These are phyloP conservation scores for Umbellularia californica DNA, from an alignment of 164 flowering plant genomes.

Conservation along the genomic window DNA sequence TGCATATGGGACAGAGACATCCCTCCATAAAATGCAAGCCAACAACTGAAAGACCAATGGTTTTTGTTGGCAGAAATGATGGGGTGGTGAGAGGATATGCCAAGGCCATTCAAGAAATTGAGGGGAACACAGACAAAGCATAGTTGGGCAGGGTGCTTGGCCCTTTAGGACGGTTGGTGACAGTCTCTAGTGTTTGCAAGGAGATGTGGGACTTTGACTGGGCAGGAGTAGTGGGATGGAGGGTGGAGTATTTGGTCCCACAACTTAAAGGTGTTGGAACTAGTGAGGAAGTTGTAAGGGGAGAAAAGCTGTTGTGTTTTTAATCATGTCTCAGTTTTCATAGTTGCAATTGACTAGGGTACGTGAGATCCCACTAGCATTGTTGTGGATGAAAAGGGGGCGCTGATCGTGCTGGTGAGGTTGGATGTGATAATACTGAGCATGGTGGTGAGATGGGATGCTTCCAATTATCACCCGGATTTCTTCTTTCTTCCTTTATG, in stretches of 20 bases:
- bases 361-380: conserved; percentile 7
- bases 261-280: neutral
- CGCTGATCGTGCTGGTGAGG: neutral
- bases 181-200: too few species aligned
- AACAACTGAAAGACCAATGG: neutral
- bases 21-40: neutral
- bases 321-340: neutral
- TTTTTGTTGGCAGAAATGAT: neutral
- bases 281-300: neutral
- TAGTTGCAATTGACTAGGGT: neutral
- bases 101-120: neutral
- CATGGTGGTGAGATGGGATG: neutral
- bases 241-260: neutral
- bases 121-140: neutral
- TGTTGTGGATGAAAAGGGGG: neutral
- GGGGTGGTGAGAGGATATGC: neutral
- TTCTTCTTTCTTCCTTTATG: neutral
- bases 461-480: conserved; percentile 2
- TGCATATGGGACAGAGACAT: neutral
- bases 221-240: too few species aligned
- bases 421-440: neutral
- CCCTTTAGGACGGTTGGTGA: neutral
- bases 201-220: too few species aligned
- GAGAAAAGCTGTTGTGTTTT: neutral
- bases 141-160: neutral